These are phyloP conservation scores for Sophora flavescens DNA, from an alignment of 306 rosid species.

Conservation along the genomic window DNA sequence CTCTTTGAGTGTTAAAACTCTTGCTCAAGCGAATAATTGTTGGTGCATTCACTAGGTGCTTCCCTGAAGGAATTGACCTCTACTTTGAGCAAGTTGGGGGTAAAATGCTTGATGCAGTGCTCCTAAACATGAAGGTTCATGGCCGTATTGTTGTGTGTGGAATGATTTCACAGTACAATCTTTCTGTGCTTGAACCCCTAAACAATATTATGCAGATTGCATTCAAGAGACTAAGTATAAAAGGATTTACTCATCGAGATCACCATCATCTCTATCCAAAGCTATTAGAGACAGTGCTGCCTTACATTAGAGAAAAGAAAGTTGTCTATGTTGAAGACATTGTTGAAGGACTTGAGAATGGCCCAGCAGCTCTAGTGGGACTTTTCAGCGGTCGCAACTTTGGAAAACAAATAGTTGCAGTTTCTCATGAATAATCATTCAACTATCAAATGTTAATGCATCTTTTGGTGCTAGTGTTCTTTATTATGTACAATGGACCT, in stretches of 20 bases:
- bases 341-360: slow-evolving; percentile 53
- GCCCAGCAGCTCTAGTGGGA: slow-evolving; percentile 48
- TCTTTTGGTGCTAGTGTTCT: not conserved
- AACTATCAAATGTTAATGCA: slow-evolving; percentile 23
- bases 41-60: slow-evolving; percentile 38
- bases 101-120: slow-evolving; percentile 52
- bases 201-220: slow-evolving; percentile 41
- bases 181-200: slow-evolving; percentile 35
- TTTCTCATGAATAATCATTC: slow-evolving; percentile 41
- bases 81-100: slow-evolving; percentile 54
- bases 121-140: slow-evolving; percentile 42
- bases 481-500: not conserved
- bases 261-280: slow-evolving; percentile 48
- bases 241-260: slow-evolving; percentile 46
- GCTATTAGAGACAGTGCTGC: slow-evolving; percentile 39
- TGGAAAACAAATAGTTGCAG: slow-evolving; percentile 42
- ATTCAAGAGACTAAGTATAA: slow-evolving; percentile 43
- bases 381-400: slow-evolving; percentile 47
- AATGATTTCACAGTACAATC: slow-evolving; percentile 56
- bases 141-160: slow-evolving; percentile 41
- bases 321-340: slow-evolving; percentile 50
- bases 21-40: not conserved
- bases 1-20: not conserved
- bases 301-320: slow-evolving; percentile 48
- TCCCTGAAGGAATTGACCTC: slow-evolving; percentile 49